These are phyloP conservation scores for Fusarium hainanense DNA, from an alignment of 2,329 filamentous ascomycete genomes.

Conservation along the genomic window DNA sequence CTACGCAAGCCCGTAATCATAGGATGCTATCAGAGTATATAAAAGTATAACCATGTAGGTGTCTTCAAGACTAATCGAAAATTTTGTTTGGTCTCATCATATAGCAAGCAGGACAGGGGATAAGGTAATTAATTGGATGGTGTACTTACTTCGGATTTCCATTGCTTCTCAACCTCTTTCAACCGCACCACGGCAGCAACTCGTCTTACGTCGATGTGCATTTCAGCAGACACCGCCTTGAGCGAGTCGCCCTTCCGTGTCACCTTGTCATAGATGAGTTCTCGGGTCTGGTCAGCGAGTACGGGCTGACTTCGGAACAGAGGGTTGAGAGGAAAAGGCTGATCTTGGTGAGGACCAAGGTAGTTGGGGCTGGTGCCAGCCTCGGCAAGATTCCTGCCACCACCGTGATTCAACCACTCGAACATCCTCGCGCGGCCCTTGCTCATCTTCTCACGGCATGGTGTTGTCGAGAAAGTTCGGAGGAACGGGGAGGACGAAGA, in stretches of 20 bases:
- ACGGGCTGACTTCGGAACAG: constrained; percentile 78
- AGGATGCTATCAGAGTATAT: constrained; percentile 44
- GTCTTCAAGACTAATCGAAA: constrained; percentile 99
- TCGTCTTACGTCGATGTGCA: constrained; percentile 82
- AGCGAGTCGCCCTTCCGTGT: constrained; percentile 74
- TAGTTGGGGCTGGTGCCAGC: constrained; percentile 51
- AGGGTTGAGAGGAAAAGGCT: constrained; percentile 80
- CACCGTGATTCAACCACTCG: constrained; percentile 50
- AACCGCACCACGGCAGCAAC: constrained; percentile 87
- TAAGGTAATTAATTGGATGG: constrained; percentile 2
- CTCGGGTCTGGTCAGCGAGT: constrained; percentile 76
- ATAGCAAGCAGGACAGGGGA: constrained; percentile 26
- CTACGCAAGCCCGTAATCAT: constrained; percentile 8
- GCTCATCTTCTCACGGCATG: constrained; percentile 53
- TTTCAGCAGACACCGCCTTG: constrained; percentile 79
- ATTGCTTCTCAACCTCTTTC: constrained; percentile 86
- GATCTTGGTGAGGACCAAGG: constrained; percentile 52
- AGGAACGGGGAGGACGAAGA: constrained; percentile 27
- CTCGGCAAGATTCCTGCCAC: constrained; percentile 44
- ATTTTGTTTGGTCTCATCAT: constrained; percentile 75
- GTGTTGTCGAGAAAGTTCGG: constrained; percentile 56
- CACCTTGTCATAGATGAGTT: constrained; percentile 78
- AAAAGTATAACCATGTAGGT: constrained; percentile 80
- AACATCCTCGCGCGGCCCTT: constrained; percentile 53
- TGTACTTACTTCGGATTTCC: constrained; percentile 76